A percentile compares a stretch with the other conserved stretches of the same genome.
Conservation (phyloP, 2,329 filamentous ascomycete genomes). For the Cordyceps cicadae region DNA sequence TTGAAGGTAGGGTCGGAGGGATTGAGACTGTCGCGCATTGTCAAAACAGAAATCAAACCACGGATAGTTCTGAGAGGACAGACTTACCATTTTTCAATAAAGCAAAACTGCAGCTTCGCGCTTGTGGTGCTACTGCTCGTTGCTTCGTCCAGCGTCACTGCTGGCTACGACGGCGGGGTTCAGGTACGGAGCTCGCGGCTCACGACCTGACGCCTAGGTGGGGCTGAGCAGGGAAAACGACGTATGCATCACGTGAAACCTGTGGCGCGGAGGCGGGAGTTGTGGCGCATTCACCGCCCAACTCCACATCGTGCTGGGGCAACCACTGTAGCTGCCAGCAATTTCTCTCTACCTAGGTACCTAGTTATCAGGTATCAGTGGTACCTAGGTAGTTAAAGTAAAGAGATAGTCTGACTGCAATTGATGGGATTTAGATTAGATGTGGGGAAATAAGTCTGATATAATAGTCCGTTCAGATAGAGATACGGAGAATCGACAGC, state of each 20-base stretch:
- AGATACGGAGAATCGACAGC: too few relatives aligned
- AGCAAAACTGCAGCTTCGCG: background rate
- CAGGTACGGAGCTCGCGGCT: constrained; percentile 21
- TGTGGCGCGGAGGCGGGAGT: background rate
- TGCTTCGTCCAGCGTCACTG: constrained; percentile 7
- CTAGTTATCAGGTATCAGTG: too few relatives aligned
- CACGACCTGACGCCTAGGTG: constrained; percentile 26
- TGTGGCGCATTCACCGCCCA: constrained; percentile 12
- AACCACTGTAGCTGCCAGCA: background rate
- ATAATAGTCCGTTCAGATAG: too few relatives aligned
- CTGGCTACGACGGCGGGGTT: constrained; percentile 12
- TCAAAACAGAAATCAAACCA: background rate
- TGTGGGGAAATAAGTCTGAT: too few relatives aligned
- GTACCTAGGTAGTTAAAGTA: too few relatives aligned
- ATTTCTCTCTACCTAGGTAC: too few relatives aligned
- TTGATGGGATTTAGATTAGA: too few relatives aligned
- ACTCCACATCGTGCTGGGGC: constrained; percentile 7
- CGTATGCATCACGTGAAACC: constrained; percentile 6
- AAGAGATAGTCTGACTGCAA: too few relatives aligned
- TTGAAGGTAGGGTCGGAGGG: constrained; percentile 89
- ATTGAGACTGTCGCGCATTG: constrained; percentile 65
- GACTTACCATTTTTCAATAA: constrained; percentile 6
- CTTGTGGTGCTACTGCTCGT: constrained; percentile 1
- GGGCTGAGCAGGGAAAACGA: constrained; percentile 17
- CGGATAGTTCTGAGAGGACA: background rate